phyloP scores from a whole-genome alignment of 2,329 filamentous ascomycete genomes.

The Fusarium sp. region DNA sequence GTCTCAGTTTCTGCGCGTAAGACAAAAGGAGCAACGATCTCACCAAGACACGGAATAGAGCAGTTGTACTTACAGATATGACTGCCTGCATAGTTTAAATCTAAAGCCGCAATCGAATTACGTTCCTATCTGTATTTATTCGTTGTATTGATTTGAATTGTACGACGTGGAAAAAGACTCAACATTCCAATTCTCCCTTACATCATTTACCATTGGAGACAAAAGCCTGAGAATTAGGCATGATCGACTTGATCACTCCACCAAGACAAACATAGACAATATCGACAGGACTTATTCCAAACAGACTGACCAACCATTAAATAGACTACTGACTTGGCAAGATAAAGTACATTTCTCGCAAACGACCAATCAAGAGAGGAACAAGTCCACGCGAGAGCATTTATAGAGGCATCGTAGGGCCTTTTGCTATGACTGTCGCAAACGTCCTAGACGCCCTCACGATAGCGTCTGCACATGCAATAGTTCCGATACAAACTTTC shows the following conservation, averaged over 20 bases:
- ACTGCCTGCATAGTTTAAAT: too few relatives aligned
- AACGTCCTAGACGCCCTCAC: neutral
- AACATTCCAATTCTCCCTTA: neutral
- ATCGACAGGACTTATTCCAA: neutral
- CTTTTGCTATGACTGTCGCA: neutral
- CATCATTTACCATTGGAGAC: neutral
- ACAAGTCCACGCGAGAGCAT: neutral
- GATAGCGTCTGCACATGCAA: neutral
- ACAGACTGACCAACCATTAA: fast-evolving
- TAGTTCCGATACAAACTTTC: neutral
- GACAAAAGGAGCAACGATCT: neutral
- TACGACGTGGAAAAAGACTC: too few relatives aligned
- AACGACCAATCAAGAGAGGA: neutral
- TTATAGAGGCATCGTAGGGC: neutral
- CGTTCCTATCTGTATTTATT: too few relatives aligned
- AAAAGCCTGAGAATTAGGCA: fast-evolving
- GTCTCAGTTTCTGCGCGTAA: neutral
- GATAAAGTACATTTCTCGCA: neutral
- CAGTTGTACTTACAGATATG: neutral
- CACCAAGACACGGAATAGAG: neutral
- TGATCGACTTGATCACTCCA: fast-evolving
- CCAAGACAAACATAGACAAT: neutral
- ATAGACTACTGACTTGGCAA: neutral
- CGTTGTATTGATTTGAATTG: too few relatives aligned
- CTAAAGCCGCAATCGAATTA: too few relatives aligned